Conservation (phyloP, 352 stramenopile genomes). For the Pseudoperonospora humuli region DNA sequence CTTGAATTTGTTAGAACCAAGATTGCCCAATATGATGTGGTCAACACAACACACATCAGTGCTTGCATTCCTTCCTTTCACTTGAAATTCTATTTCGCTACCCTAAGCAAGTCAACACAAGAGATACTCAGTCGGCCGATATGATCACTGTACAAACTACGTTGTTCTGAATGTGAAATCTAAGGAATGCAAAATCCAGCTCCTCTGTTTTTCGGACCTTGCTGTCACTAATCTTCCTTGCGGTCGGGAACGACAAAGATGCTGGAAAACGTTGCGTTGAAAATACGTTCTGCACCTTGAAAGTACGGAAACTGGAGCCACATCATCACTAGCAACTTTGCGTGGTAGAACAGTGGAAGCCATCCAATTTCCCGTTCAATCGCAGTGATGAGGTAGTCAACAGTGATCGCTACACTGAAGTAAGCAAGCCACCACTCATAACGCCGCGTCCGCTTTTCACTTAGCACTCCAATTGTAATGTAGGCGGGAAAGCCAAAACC, state of each 20-base stretch:
- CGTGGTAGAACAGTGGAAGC: constrained; percentile 83
- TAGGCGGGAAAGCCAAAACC: constrained; percentile 82
- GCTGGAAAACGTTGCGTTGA: constrained; percentile 64
- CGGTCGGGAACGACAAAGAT: constrained; percentile 52
- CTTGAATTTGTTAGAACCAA: too few species aligned
- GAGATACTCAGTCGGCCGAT: too few species aligned
- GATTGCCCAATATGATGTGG: too few species aligned
- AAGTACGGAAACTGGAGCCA: constrained; percentile 90
- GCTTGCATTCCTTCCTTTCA: too few species aligned
- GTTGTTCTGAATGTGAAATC: too few species aligned
- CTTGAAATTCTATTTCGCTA: too few species aligned
- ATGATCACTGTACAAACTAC: too few species aligned
- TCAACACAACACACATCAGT: too few species aligned
- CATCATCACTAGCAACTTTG: constrained; percentile 76
- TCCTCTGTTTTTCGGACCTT: too few species aligned
- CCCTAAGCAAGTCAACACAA: too few species aligned
- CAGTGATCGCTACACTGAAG: constrained; percentile 61
- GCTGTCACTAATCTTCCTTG: constrained; percentile 43
- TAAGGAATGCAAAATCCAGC: too few species aligned
- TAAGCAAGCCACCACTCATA: constrained; percentile 88
- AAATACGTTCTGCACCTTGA: constrained; percentile 72
- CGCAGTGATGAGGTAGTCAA: constrained; percentile 60
- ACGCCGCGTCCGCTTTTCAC: constrained; percentile 60
- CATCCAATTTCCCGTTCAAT: constrained; percentile 52
- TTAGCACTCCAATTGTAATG: constrained; percentile 66